Percentiles rank a stretch among this genome's conserved stretches.
Conservation (phyloP, 345 rosid species). For the Populus euphratica region DNA sequence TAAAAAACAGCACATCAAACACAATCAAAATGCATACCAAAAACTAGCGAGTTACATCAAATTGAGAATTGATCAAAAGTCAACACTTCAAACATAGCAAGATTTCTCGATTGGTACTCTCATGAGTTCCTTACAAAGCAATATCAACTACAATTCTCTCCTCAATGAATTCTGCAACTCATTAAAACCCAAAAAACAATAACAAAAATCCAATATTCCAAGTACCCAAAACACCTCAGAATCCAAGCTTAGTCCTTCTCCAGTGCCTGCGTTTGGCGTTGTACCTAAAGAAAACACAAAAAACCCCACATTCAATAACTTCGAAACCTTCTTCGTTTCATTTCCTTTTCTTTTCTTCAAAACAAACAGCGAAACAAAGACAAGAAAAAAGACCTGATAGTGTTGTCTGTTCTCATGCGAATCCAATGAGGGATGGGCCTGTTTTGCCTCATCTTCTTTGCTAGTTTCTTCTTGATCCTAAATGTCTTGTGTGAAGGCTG, state of each 20-base stretch:
- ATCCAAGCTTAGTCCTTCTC: conserved; percentile 36
- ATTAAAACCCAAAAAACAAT: background rate
- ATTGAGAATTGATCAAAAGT: no score
- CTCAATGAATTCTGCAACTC: no score
- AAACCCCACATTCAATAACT: background rate
- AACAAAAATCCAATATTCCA: no score
- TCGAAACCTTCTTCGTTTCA: background rate
- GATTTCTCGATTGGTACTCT: no score
- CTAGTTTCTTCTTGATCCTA: conserved; percentile 70
- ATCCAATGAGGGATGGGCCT: conserved; percentile 77
- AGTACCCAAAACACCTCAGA: conserved; percentile 8
- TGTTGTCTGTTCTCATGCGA: conserved; percentile 62
- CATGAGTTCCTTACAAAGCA: no score
- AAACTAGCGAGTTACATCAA: no score
- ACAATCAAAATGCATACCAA: no score
- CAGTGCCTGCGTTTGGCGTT: conserved; percentile 36
- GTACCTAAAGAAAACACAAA: conserved; percentile 13
- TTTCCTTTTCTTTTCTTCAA: background rate
- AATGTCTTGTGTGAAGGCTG: conserved; percentile 96
- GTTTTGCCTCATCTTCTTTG: conserved; percentile 81
- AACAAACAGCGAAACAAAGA: background rate
- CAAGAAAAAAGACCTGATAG: conserved; percentile 41
- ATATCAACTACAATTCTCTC: no score
- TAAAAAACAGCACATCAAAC: no score
- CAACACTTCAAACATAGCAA: no score